Base-by-base conservation (phyloP, 306 rosid species). In the Gynostemma pentaphyllum region DNA sequence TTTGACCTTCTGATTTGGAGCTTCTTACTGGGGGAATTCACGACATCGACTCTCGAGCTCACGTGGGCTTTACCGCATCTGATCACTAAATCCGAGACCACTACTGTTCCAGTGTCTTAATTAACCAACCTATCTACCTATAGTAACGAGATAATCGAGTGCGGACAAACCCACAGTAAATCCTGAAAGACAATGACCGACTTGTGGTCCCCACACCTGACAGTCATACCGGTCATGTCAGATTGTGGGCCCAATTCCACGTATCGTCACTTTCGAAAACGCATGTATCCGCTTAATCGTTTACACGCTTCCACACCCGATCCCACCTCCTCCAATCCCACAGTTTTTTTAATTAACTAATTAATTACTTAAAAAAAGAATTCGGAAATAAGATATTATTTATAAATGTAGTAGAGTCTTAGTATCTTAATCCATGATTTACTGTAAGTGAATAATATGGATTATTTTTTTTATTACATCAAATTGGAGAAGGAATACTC, bases 191-290 rank as follows among this genome's bases (percentile, higher is more conserved):
- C 62, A 62, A 2, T 28, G 54, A 72, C 81, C 68, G 56, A 26
- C 21, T 9, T 8, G 48, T 57, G 83, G 87, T 74, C 37, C 81
- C 83, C 79, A 79, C 47, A 2, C 9, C 56, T 34, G 68, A 70
- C 52, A 37, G 9, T 24, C 44, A 30, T 12, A 68, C 44, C 49
- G 56, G 62, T 27, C 24, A 18, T 16, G 52, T 15, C 56, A 16
- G 52, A 23, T 28, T 44, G 19, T 62, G 62, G 80, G 12, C 62
- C 80, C 64, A 18, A 10, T 39, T 7, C 15, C 44, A 7, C 42
- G 45, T 50, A 36, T 79, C 60, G 68, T 80, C 82, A 6, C 66
- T 79, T 48, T 75, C 77, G 32, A 14, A 34, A 49, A 34, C 55
- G 39, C 42, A 45, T 62, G 66, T 53, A 32, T 46, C 64, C 50